These are phyloP conservation scores for Cladosporium sphaerospermum DNA, from an alignment of 2,329 filamentous ascomycete species.

Conservation along the genomic window DNA sequence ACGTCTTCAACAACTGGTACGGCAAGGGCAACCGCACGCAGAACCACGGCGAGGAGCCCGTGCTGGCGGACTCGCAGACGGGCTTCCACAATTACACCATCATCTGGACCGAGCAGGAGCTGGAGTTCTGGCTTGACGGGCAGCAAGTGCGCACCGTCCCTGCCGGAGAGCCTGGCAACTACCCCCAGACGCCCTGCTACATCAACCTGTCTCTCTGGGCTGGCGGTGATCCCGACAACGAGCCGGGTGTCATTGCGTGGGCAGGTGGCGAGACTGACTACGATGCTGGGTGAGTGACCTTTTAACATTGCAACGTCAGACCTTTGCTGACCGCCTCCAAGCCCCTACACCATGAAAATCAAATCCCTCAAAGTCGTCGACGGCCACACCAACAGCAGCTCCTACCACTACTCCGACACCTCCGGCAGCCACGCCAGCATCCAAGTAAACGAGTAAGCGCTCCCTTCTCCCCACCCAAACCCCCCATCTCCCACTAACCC, in stretches of 20 bases:
- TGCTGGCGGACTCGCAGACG: conserved; percentile 49
- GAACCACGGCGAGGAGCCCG: conserved; percentile 58
- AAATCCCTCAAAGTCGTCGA: conserved; percentile 31
- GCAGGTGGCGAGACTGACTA: conserved; percentile 32
- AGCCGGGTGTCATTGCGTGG: conserved; percentile 32
- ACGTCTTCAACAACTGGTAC: conserved; percentile 69
- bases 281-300: conserved; percentile 21
- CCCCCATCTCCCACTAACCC: not conserved
- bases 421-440: conserved; percentile 40
- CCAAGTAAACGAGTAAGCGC: conserved; percentile 39
- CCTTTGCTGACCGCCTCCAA: conserved; percentile 6
- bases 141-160: conserved; percentile 59
- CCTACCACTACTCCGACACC: conserved; percentile 36
- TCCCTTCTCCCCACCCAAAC: not conserved
- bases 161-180: conserved; percentile 32
- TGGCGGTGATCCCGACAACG: conserved; percentile 69
- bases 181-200: conserved; percentile 70
- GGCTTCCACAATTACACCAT: conserved; percentile 65
- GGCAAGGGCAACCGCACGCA: conserved; percentile 61
- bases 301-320: not conserved
- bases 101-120: conserved; percentile 60
- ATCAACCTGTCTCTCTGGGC: conserved; percentile 72
- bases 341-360: conserved; percentile 32
- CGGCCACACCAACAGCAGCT: conserved; percentile 29
- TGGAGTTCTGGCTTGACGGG: conserved; percentile 67